phyloP scores from a whole-genome alignment of 257 asterid species.

The Rhazya stricta region DNA sequence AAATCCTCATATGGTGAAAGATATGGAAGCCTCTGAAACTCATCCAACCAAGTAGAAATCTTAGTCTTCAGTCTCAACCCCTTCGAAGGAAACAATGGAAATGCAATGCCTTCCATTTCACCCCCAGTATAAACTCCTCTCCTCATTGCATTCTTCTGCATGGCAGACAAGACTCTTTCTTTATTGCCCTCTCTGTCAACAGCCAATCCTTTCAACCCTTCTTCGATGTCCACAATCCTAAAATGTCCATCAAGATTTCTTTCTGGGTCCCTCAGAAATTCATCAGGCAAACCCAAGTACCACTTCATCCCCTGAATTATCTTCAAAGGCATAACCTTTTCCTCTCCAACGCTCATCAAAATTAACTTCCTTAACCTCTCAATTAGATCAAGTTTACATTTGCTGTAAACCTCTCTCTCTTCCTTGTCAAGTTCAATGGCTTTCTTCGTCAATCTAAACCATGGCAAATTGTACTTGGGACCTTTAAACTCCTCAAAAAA shows the following conservation, averaged over 20 bases:
- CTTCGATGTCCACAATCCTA: too few species aligned
- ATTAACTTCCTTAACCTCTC: slow-evolving; percentile 64
- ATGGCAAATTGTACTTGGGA: slow-evolving; percentile 62
- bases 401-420: slow-evolving; percentile 52
- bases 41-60: slow-evolving; percentile 64
- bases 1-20: slow-evolving; percentile 64
- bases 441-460: slow-evolving; percentile 68
- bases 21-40: slow-evolving; percentile 70
- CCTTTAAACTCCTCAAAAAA: slow-evolving; percentile 82
- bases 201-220: too few species aligned
- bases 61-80: slow-evolving; percentile 72
- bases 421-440: slow-evolving; percentile 68
- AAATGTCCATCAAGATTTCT: slow-evolving; percentile 40
- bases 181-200: slow-evolving; percentile 28
- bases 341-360: slow-evolving; percentile 54
- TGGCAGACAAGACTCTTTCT: slow-evolving; percentile 31
- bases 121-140: slow-evolving; percentile 50
- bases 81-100: slow-evolving; percentile 76
- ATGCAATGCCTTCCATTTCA: slow-evolving; percentile 47
- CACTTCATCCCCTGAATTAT: slow-evolving; percentile 63
- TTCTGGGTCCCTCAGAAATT: slow-evolving; percentile 49
- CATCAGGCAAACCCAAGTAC: slow-evolving; percentile 81
- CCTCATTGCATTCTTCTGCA: slow-evolving; percentile 62
- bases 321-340: slow-evolving; percentile 62
- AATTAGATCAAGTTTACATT: slow-evolving; percentile 45